phyloP scores from a whole-genome alignment of 768 basidiomycete species.

The Kwoniella sp. region DNA sequence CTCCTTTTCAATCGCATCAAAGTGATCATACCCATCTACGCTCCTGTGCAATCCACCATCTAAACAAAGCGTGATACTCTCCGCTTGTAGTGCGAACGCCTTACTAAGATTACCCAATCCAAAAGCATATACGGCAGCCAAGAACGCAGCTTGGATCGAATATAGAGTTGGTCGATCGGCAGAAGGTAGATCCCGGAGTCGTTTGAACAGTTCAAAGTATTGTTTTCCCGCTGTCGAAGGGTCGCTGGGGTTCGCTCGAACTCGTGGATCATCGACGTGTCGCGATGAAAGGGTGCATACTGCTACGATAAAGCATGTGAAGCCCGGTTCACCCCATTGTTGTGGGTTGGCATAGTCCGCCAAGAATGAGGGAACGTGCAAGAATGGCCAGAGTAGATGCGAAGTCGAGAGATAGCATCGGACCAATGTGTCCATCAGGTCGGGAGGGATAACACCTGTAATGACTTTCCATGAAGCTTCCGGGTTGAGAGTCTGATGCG shows the following conservation, averaged over 20 bases:
- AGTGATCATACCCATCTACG: constrained; percentile 70
- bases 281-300: constrained; percentile 87
- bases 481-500: constrained; percentile 75
- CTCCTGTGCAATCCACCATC: constrained; percentile 88
- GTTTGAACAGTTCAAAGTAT: constrained; percentile 86
- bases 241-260: constrained; percentile 77
- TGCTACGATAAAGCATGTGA: constrained; percentile 89
- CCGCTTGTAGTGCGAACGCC: constrained; percentile 80
- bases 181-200: constrained; percentile 82
- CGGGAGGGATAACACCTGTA: constrained; percentile 80
- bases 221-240: constrained; percentile 85
- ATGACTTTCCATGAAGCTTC: constrained; percentile 84
- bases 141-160: constrained; percentile 84
- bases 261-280: constrained; percentile 88
- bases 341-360: constrained; percentile 88
- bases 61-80: constrained; percentile 81
- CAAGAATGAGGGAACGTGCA: constrained; percentile 87
- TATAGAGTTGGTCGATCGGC: constrained; percentile 87
- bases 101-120: constrained; percentile 85
- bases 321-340: constrained; percentile 95
- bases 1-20: constrained; percentile 86
- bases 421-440: constrained; percentile 85
- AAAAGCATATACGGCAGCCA: constrained; percentile 90
- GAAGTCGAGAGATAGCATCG: constrained; percentile 72
- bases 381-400: constrained; percentile 88